Evolutionary conservation across 2,329 filamentous ascomycete species (phyloP).

Genomic region (Trichophyton rubrum): DNA sequence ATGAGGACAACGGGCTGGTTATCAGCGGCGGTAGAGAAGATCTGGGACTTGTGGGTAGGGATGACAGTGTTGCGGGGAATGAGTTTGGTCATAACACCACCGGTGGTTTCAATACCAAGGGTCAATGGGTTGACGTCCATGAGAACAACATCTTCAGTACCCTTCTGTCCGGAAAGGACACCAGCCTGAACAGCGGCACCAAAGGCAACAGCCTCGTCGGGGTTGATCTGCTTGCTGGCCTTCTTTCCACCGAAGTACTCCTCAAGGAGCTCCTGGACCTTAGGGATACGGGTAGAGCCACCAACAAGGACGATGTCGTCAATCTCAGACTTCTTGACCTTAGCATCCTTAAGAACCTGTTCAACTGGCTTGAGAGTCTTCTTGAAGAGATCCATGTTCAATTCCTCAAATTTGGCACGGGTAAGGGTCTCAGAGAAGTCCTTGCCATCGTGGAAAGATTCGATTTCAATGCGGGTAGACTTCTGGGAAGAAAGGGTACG

Average conservation of each 20-base stretch:
- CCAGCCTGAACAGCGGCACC: slow-evolving; percentile 95
- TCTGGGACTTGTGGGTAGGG: slow-evolving; percentile 92
- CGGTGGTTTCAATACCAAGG: slow-evolving; percentile 93
- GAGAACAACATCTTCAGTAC: slow-evolving; percentile 68
- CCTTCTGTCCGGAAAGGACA: slow-evolving; percentile 80
- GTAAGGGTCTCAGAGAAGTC: slow-evolving; percentile 98
- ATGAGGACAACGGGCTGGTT: slow-evolving; percentile 94
- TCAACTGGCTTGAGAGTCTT: slow-evolving; percentile 98
- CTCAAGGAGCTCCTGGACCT: slow-evolving; percentile 88
- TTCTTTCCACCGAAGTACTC: slow-evolving; percentile 94
- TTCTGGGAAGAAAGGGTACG: slow-evolving; percentile 90
- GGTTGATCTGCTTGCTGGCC: slow-evolving; percentile 98
- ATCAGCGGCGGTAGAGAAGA: slow-evolving; percentile 92
- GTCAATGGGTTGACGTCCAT: slow-evolving; percentile 97
- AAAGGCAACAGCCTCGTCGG: slow-evolving; percentile 96
- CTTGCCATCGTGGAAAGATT: slow-evolving; percentile 90
- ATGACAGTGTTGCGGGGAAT: slow-evolving; percentile 92
- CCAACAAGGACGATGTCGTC: slow-evolving; percentile 96
- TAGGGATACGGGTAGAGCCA: slow-evolving; percentile 98
- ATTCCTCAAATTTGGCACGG: slow-evolving; percentile 97
- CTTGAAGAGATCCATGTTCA: slow-evolving; percentile 99
- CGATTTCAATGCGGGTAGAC: slow-evolving; percentile 89
- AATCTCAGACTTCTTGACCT: slow-evolving; percentile 89
- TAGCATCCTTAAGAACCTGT: slow-evolving; percentile 96
- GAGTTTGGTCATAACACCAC: slow-evolving; percentile 94